Evolutionary conservation across 2,329 filamentous ascomycete species (phyloP).

Genomic region (Penicillium nordicum): DNA sequence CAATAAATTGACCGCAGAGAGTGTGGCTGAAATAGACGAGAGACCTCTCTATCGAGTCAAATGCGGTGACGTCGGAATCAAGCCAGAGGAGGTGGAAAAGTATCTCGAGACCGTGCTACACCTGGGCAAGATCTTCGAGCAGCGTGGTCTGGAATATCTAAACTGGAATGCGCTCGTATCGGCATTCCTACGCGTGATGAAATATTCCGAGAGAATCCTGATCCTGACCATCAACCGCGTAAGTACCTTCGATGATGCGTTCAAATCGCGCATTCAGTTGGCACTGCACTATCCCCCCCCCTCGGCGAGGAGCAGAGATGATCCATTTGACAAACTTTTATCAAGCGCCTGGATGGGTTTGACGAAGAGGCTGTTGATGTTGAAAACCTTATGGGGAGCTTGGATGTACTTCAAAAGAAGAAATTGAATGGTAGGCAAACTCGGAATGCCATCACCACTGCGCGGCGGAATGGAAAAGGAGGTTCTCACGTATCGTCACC

Average conservation of each 20-base stretch:
- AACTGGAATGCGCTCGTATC: no score
- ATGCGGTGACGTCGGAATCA: no score
- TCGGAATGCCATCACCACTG: slow-evolving; percentile 13
- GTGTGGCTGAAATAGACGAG: no score
- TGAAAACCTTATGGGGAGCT: slow-evolving; percentile 10
- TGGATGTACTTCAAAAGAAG: slow-evolving; percentile 7
- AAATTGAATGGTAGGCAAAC: slow-evolving; percentile 19
- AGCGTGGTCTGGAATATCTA: no score
- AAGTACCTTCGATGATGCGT: slow-evolving; percentile 9
- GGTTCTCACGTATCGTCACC: slow-evolving; percentile 11
- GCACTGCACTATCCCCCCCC: slow-evolving; percentile 11
- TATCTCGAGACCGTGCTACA: no score
- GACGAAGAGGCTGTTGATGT: slow-evolving; percentile 6
- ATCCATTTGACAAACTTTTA: slow-evolving; percentile 1
- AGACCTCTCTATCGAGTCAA: no score
- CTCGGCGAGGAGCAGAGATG: slow-evolving; percentile 4
- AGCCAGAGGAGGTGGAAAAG: no score
- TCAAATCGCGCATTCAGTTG: slow-evolving; percentile 17
- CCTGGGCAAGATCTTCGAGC: no score
- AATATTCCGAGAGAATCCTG: not conserved
- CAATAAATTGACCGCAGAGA: no score
- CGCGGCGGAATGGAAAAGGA: slow-evolving; percentile 15
- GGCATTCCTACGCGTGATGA: no score
- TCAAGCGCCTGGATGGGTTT: not conserved
- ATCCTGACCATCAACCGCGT: slow-evolving; percentile 23